Evolutionary conservation across 2,329 filamentous ascomycete genomes (phyloP).

Genomic region (Pestalotiopsis sp.): DNA sequence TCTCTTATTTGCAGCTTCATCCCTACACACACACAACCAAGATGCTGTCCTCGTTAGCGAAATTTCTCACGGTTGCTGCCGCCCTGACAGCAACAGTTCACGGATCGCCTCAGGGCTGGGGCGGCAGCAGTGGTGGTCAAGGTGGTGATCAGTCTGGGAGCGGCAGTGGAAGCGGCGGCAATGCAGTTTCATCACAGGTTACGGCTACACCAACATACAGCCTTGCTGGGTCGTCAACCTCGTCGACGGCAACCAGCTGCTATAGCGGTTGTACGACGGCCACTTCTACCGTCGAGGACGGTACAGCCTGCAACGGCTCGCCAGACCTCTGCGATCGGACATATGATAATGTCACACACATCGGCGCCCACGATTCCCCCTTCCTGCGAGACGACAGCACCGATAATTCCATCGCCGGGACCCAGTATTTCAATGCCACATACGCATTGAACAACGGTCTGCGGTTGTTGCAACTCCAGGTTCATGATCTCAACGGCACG

Average conservation of each 20-base stretch:
- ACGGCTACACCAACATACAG: neutral
- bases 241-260: slow-evolving; percentile 22
- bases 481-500: slow-evolving; percentile 62
- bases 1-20: neutral
- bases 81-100: slow-evolving; percentile 25
- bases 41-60: slow-evolving; percentile 31
- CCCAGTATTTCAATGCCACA: slow-evolving; percentile 76
- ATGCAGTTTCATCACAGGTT: no score
- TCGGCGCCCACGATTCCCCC: slow-evolving; percentile 73
- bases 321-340: slow-evolving; percentile 70
- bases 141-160: slow-evolving; percentile 4
- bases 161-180: slow-evolving; percentile 13
- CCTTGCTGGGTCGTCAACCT: slow-evolving; percentile 9
- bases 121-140: slow-evolving; percentile 14
- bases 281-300: slow-evolving; percentile 22
- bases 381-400: slow-evolving; percentile 70
- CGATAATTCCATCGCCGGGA: slow-evolving; percentile 65
- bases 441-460: slow-evolving; percentile 72
- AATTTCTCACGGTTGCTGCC: slow-evolving; percentile 26
- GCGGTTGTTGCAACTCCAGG: slow-evolving; percentile 71
- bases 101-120: slow-evolving; percentile 21
- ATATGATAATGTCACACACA: slow-evolving; percentile 78
- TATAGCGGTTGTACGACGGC: slow-evolving; percentile 14
- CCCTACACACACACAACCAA: slow-evolving; percentile 13
- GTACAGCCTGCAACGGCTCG: slow-evolving; percentile 77